phyloP scores from a whole-genome alignment of 1,284 basidiomycete species.

The Cryptococcus neoformans region DNA sequence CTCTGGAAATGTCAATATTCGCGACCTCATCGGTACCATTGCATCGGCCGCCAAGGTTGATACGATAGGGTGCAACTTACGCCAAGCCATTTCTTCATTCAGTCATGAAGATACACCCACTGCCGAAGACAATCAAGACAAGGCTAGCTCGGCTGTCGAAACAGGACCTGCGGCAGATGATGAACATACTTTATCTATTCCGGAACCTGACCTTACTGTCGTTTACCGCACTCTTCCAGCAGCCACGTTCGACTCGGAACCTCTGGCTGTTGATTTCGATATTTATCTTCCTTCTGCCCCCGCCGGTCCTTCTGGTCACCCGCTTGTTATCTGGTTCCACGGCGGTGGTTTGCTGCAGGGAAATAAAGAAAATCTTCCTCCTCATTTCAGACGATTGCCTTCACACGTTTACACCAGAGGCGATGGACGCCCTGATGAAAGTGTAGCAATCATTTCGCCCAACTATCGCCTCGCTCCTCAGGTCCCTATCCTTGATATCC shows the following conservation, averaged over 20 bases:
- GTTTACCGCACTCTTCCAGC: conserved; percentile 38
- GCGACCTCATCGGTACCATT: conserved; percentile 21
- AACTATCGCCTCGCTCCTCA: conserved; percentile 47
- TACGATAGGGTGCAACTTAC: conserved; percentile 24
- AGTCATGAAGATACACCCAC: not conserved
- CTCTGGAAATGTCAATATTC: conserved; percentile 24
- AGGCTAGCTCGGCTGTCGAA: conserved; percentile 1
- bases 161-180: conserved; percentile 9
- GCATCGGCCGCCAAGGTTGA: conserved; percentile 22
- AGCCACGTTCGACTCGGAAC: conserved; percentile 43
- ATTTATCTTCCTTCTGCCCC: conserved; percentile 36
- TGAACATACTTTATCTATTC: conserved; percentile 13
- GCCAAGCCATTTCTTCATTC: conserved; percentile 2
- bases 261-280: conserved; percentile 40
- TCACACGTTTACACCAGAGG: conserved; percentile 9
- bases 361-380: conserved; percentile 48
- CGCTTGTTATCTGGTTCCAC: conserved; percentile 46
- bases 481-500: conserved; percentile 43
- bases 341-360: conserved; percentile 46
- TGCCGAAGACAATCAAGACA: not conserved
- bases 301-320: conserved; percentile 18
- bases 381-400: conserved; percentile 43
- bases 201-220: conserved; percentile 31
- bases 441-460: conserved; percentile 37
- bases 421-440: conserved; percentile 7